Percentiles rank a stretch among this genome's conserved stretches.
Evolutionary conservation across 257 asterid species (phyloP).

Genomic region (Knoxia roxburghii): DNA sequence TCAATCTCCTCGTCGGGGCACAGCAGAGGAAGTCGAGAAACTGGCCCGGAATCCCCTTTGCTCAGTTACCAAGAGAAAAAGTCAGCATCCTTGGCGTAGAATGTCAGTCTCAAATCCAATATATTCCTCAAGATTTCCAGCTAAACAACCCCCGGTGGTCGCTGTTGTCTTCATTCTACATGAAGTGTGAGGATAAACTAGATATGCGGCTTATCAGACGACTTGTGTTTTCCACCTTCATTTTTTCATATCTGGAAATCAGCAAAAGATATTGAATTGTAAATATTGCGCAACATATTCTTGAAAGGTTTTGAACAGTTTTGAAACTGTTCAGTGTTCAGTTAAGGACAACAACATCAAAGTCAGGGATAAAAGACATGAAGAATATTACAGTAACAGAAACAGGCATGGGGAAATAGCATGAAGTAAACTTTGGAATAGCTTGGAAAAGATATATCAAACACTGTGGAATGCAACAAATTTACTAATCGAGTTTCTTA

Average conservation of each 20-base stretch:
- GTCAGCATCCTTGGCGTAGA: conserved; percentile 3
- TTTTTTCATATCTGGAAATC: conserved; percentile 11
- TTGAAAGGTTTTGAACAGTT: not conserved
- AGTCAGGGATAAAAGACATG: not conserved
- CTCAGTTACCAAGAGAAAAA: not conserved
- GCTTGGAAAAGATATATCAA: not conserved
- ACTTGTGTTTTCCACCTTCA: conserved; percentile 9
- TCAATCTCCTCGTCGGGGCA: conserved; percentile 5
- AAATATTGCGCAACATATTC: not conserved
- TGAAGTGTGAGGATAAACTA: not conserved
- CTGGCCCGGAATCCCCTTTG: conserved; percentile 3
- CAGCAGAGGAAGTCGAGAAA: conserved; percentile 1
- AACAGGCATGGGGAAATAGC: not conserved
- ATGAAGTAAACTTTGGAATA: not conserved
- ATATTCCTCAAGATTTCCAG: conserved; percentile 4
- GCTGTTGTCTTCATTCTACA: conserved; percentile 1
- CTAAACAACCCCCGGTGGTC: not conserved
- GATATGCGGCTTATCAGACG: not conserved
- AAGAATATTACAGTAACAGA: not conserved
- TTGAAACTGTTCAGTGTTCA: not conserved
- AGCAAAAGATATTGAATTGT: conserved; percentile 1
- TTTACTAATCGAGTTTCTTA: not conserved
- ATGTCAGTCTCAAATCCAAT: conserved; percentile 1
- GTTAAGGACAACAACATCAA: not conserved
- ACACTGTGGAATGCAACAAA: not conserved